A percentile compares a stretch with the other conserved stretches of the same genome.
phyloP scores from a whole-genome alignment of 108 stramenopile species.

The Aurantiochytrium sp. region DNA sequence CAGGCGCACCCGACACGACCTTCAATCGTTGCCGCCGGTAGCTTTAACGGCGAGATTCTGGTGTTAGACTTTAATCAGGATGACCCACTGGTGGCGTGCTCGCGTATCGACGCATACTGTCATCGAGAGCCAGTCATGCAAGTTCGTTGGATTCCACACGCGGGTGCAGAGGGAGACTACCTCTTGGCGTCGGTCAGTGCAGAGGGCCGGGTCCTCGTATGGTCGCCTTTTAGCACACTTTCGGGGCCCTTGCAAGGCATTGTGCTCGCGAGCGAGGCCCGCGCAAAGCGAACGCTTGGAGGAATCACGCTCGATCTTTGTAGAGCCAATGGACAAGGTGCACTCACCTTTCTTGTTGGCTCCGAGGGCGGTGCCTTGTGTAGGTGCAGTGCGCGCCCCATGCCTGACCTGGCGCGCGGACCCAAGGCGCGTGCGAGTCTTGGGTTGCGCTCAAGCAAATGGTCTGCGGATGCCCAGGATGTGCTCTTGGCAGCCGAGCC shows the following conservation, averaged over 20 bases:
- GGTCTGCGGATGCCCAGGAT: not conserved
- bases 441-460: not conserved
- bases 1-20: conserved; percentile 39
- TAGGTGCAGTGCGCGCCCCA: not conserved
- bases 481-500: not conserved
- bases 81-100: conserved; percentile 30
- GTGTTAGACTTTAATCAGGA: conserved; percentile 21
- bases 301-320: not conserved
- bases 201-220: not conserved
- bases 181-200: not conserved
- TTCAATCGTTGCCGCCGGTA: conserved; percentile 42
- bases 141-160: conserved; percentile 20
- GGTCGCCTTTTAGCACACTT: not conserved
- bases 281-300: not conserved
- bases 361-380: not conserved
- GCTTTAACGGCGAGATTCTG: conserved; percentile 53
- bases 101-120: conserved; percentile 42
- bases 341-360: not conserved
- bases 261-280: not conserved
- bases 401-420: not conserved
- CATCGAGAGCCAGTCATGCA: conserved; percentile 46
- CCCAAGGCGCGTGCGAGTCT: not conserved
- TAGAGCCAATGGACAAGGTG: not conserved
- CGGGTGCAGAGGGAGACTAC: not conserved
- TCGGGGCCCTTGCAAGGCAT: not conserved